Evolutionary conservation across 441 rosid genomes (phyloP).

Genomic region (Erodium texanum): DNA sequence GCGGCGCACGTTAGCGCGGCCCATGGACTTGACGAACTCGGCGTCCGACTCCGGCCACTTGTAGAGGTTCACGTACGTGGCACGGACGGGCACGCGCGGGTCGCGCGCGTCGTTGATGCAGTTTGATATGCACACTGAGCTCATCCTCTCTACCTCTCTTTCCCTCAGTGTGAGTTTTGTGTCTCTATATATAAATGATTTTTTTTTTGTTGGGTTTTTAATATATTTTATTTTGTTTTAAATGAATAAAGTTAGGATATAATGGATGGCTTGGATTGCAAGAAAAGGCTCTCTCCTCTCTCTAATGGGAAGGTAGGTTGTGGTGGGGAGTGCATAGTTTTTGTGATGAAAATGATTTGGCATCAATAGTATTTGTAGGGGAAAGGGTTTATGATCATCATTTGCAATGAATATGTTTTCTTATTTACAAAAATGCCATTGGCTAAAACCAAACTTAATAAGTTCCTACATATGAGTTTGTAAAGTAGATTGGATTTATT

Average conservation of each 20-base stretch:
- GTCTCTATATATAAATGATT: not conserved
- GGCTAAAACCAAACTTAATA: too few species aligned
- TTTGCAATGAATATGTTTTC: not conserved
- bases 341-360: not conserved
- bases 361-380: not conserved
- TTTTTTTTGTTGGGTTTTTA: not conserved
- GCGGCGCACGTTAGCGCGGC: constrained; percentile 26
- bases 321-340: not conserved
- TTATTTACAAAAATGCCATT: too few species aligned
- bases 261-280: not conserved
- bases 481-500: too few species aligned
- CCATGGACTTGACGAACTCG: constrained; percentile 63
- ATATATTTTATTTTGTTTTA: too few species aligned
- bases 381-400: not conserved
- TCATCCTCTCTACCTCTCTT: constrained; percentile 26
- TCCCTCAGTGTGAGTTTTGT: too few species aligned
- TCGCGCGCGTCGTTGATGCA: constrained; percentile 69
- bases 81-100: constrained; percentile 58
- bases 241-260: too few species aligned
- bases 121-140: constrained; percentile 69
- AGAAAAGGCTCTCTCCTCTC: not conserved
- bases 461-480: too few species aligned
- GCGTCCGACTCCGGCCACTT: constrained; percentile 93
- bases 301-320: not conserved
- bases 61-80: constrained; percentile 71